A percentile compares a stretch with the other conserved stretches of the same genome.
These are phyloP conservation scores for Candida maesae DNA, from an alignment of 805 yeast genomes.

Conservation along the genomic window DNA sequence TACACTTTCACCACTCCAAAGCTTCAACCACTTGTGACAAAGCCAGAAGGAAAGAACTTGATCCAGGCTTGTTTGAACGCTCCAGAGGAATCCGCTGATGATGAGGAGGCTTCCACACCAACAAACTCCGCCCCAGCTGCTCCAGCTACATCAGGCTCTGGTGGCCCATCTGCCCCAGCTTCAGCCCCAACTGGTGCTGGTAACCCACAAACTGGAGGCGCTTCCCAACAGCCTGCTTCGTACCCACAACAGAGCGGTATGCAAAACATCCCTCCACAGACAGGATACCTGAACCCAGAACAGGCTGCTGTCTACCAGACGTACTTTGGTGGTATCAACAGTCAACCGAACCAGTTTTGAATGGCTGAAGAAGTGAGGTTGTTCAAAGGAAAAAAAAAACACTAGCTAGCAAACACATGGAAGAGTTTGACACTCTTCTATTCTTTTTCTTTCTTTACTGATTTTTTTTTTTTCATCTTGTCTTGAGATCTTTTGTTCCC, in stretches of 20 bases:
- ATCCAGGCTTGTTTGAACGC: constrained; percentile 97
- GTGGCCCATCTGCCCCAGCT: too few species aligned
- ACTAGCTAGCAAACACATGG: too few species aligned
- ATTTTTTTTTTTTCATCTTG: too few species aligned
- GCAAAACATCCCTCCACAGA: constrained; percentile 39
- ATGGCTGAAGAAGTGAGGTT: not conserved
- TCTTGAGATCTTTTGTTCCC: too few species aligned
- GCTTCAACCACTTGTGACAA: constrained; percentile 95
- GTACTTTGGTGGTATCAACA: constrained; percentile 54
- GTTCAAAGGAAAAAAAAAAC: not conserved
- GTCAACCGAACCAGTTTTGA: constrained; percentile 53
- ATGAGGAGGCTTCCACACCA: constrained; percentile 35
- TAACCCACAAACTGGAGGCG: constrained; percentile 9
- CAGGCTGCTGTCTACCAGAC: constrained; percentile 59
- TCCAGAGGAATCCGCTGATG: constrained; percentile 68
- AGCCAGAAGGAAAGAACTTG: constrained; percentile 94
- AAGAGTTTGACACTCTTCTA: too few species aligned
- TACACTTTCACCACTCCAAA: constrained; percentile 99
- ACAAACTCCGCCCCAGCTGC: constrained; percentile 28
- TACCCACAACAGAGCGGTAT: constrained; percentile 41
- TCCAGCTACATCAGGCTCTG: constrained; percentile 13
- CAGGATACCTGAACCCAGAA: constrained; percentile 45
- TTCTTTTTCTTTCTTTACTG: too few species aligned
- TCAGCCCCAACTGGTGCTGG: constrained; percentile 16
- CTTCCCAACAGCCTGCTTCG: constrained; percentile 26